phyloP scores from a whole-genome alignment of 352 stramenopile genomes.

The Pythium insidiosum region DNA sequence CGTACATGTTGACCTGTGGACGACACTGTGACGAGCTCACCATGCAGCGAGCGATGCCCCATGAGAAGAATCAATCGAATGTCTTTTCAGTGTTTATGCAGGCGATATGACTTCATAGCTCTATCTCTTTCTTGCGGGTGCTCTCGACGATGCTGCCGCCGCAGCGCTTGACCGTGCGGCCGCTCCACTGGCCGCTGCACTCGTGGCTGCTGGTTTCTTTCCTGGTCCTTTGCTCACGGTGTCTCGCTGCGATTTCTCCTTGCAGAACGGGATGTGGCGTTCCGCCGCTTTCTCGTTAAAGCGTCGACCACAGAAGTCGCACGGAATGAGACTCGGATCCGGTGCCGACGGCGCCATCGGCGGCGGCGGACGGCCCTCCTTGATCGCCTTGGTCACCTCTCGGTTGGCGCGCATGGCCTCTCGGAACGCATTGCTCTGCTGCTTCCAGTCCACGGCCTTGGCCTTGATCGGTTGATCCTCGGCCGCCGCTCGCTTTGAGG shows the following conservation, averaged over 20 bases:
- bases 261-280: conserved; percentile 89
- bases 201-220: conserved; percentile 23
- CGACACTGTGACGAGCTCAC: too few species aligned
- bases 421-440: conserved; percentile 80
- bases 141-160: too few species aligned
- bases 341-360: conserved; percentile 50
- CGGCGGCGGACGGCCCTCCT: conserved; percentile 53
- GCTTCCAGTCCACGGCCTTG: conserved; percentile 75
- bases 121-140: conserved; percentile 28
- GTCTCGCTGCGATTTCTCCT: conserved; percentile 69
- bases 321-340: conserved; percentile 85
- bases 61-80: too few species aligned
- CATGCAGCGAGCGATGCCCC: too few species aligned
- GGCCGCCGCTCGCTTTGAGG: conserved; percentile 4
- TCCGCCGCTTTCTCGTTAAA: conserved; percentile 92
- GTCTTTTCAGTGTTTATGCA: too few species aligned
- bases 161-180: too few species aligned
- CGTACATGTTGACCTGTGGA: too few species aligned
- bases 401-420: conserved; percentile 84
- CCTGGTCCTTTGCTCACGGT: too few species aligned
- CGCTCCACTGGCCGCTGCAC: too few species aligned
- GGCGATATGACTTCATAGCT: not conserved
- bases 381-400: conserved; percentile 52
- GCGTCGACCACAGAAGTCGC: conserved; percentile 84
- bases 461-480: conserved; percentile 47